A percentile compares a stretch with the other conserved stretches of the same genome.
Conservation (phyloP, 352 stramenopile genomes). For the Globisporangium nagaii region DNA sequence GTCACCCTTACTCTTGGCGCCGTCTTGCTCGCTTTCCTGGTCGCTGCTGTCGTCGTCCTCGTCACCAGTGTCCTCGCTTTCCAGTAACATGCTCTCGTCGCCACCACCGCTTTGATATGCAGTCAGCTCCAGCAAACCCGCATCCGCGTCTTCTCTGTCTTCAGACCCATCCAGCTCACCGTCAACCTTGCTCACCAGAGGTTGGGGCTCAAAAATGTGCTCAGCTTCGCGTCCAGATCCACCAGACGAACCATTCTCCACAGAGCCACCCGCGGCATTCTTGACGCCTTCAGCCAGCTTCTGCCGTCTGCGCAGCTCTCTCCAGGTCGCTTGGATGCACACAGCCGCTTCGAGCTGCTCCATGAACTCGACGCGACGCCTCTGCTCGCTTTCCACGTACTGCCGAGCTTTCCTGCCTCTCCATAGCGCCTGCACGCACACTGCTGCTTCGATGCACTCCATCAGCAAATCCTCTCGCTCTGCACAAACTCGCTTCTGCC, state of each 20-base stretch:
- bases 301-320: conserved; percentile 16
- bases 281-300: conserved; percentile 17
- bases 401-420: conserved; percentile 17
- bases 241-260: not conserved
- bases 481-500: not conserved
- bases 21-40: not conserved
- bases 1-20: not conserved
- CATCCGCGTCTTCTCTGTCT: not conserved
- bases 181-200: not conserved
- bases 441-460: conserved; percentile 20
- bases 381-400: conserved; percentile 18
- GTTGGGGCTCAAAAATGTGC: not conserved
- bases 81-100: not conserved
- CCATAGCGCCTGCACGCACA: conserved; percentile 48
- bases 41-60: not conserved
- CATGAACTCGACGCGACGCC: conserved; percentile 13
- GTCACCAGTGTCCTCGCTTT: not conserved
- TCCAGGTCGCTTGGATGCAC: conserved; percentile 46
- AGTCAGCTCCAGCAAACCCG: not conserved
- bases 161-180: not conserved
- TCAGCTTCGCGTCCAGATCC: not conserved
- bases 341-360: conserved; percentile 24
- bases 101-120: not conserved
- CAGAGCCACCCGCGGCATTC: not conserved
- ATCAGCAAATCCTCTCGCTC: not conserved